Conservation (phyloP, 805 yeast species). For the Wickerhamomyces mucosus region DNA sequence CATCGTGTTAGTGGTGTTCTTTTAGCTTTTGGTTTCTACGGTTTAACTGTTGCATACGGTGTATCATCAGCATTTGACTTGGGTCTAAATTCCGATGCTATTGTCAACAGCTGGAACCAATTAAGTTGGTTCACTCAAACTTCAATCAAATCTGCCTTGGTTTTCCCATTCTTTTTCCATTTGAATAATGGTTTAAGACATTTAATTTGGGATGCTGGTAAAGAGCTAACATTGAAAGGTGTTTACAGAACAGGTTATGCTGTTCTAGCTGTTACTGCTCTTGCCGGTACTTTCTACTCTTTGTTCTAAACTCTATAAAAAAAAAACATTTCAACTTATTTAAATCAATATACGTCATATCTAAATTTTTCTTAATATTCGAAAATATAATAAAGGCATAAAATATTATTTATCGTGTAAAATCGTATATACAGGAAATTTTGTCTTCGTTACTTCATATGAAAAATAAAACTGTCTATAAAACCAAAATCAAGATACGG, state of each 20-base stretch:
- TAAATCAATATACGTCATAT: too few relatives aligned
- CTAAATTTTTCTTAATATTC: too few relatives aligned
- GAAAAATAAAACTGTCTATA: too few relatives aligned
- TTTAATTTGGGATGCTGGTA: slow-evolving; percentile 85
- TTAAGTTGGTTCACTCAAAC: slow-evolving; percentile 57
- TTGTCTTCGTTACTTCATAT: too few relatives aligned
- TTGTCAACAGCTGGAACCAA: slow-evolving; percentile 32
- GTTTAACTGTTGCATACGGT: slow-evolving; percentile 67
- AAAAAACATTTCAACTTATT: not conserved
- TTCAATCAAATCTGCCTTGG: slow-evolving; percentile 56
- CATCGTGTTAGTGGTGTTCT: slow-evolving; percentile 88
- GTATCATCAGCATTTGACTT: slow-evolving; percentile 56
- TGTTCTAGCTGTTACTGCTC: slow-evolving; percentile 55
- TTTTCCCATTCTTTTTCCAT: slow-evolving; percentile 86
- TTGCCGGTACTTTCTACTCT: slow-evolving; percentile 43
- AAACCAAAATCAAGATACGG: too few relatives aligned
- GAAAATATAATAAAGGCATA: too few relatives aligned
- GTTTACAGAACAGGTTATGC: slow-evolving; percentile 88
- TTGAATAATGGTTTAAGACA: slow-evolving; percentile 85
- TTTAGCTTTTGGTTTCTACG: slow-evolving; percentile 72
- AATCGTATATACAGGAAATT: too few relatives aligned
- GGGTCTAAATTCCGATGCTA: slow-evolving; percentile 24
- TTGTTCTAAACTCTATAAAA: slow-evolving; percentile 7
- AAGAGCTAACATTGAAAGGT: slow-evolving; percentile 70
- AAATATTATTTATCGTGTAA: too few relatives aligned